Evolutionary conservation across 805 yeast genomes (phyloP).

Genomic region (Ogataea dorogensis): DNA sequence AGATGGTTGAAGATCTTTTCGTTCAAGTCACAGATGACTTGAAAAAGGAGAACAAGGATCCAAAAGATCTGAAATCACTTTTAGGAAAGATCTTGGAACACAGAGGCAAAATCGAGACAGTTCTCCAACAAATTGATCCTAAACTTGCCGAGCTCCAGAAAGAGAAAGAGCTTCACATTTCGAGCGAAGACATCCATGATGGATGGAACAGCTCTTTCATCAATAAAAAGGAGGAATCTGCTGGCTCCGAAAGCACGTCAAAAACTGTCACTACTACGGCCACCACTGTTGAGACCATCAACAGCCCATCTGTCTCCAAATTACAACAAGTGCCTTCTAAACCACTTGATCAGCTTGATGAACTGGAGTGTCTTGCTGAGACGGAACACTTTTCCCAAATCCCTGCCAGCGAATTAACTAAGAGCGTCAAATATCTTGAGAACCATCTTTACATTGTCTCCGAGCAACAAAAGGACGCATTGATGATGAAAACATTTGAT

Average conservation of each 20-base stretch:
- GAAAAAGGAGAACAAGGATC: conserved; percentile 46
- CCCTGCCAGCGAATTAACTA: conserved; percentile 44
- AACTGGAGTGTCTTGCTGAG: conserved; percentile 55
- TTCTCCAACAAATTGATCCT: conserved; percentile 58
- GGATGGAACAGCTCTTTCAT: conserved; percentile 87
- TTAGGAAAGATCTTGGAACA: conserved; percentile 54
- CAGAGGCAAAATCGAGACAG: conserved; percentile 65
- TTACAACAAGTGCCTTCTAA: conserved; percentile 28
- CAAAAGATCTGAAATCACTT: conserved; percentile 38
- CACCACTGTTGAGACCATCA: conserved; percentile 30
- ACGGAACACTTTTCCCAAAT: conserved; percentile 67
- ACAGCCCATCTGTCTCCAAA: conserved; percentile 24
- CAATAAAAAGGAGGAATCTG: conserved; percentile 44
- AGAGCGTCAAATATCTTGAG: conserved; percentile 51
- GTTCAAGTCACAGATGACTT: conserved; percentile 69
- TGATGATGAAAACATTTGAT: conserved; percentile 91
- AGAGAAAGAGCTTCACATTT: conserved; percentile 73
- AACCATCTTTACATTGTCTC: conserved; percentile 67
- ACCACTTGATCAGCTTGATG: conserved; percentile 41
- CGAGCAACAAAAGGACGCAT: conserved; percentile 86
- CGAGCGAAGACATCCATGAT: conserved; percentile 87
- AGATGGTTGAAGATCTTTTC: conserved; percentile 88
- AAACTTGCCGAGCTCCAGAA: conserved; percentile 65
- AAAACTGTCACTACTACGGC: conserved; percentile 20
- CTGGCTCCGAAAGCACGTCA: conserved; percentile 24